Base-by-base conservation (phyloP, 1,284 basidiomycete genomes). In the Apiotrichum montevideense region DNA sequence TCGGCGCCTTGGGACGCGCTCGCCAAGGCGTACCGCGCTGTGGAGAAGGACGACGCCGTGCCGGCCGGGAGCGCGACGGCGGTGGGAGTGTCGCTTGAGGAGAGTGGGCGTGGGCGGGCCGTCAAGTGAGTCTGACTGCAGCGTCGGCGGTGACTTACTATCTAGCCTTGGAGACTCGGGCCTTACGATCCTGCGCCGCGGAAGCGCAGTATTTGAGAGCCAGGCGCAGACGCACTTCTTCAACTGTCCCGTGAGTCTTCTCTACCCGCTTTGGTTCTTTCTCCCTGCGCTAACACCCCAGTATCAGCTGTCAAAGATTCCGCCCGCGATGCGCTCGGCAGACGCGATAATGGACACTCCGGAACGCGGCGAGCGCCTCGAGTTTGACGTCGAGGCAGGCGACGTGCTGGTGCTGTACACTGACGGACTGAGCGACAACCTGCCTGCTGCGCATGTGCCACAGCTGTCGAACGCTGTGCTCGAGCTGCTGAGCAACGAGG, bases 401-500 rank as follows among this genome's bases (percentile, higher is more conserved):
- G 77, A 78, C 52, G 63, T 75, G 10, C 63, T 78, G n/a, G 41
- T 77, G 3, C 63, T 76, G 41, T 78, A 72, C 54, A 82, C 81
- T n/a, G 82, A 83, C 64, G 82, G 82, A 0, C 68, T 81, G 44
- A 75, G 74, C 44, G 82, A 83, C 65, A 83, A 83, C 64, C 75
- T 81, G 45, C 78, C 77, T 42, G 59, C 69, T 6, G 57, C 69
- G 35, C 76, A 79, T 57, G 62, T 77, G n/a, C 64, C 75, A 10
- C 61, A 70, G 15, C 68, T 78, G 10, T 55, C 66, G 42, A 39
- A 52, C 4, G 61, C 62, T 11, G 59, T 73, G 32, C 60, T 64
- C 49, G 52, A 63, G 39, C 59, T 73, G 33, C 62, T 73, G 14
- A 41, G 53, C 8, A 63, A 61, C 35, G 69, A 72, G 40, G 61